These are phyloP conservation scores for Populus deltoides DNA, from an alignment of 345 rosid species.

Conservation along the genomic window DNA sequence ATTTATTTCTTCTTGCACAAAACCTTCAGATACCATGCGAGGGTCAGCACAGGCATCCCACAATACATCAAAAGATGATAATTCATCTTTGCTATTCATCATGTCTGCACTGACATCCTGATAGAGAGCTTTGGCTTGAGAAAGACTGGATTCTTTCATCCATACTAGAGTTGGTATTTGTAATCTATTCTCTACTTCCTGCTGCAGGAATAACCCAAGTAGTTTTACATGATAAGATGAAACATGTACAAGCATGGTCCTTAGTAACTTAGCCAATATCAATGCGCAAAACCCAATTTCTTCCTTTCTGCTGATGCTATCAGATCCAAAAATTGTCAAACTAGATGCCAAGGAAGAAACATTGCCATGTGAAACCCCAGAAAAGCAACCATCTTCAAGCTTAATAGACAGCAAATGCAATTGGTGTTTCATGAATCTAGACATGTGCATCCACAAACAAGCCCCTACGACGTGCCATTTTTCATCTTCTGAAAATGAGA, in stretches of 20 bases:
- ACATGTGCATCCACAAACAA: slow-evolving; percentile 77
- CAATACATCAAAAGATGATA: slow-evolving; percentile 38
- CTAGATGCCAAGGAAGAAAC: slow-evolving; percentile 31
- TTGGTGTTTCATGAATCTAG: slow-evolving; percentile 56
- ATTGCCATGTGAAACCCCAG: slow-evolving; percentile 28
- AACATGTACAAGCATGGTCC: slow-evolving; percentile 42
- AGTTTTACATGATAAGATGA: slow-evolving; percentile 68
- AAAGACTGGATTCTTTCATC: slow-evolving; percentile 47
- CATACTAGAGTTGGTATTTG: slow-evolving; percentile 51
- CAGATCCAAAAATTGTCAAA: slow-evolving; percentile 32
- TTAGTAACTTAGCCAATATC: slow-evolving; percentile 46
- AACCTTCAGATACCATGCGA: slow-evolving; percentile 53
- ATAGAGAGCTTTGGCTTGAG: slow-evolving; percentile 39
- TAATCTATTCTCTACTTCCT: slow-evolving; percentile 52
- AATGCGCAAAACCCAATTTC: slow-evolving; percentile 33
- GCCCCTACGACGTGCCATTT: slow-evolving; percentile 61
- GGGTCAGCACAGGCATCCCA: slow-evolving; percentile 72
- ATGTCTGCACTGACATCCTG: slow-evolving; percentile 35
- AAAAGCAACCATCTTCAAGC: slow-evolving; percentile 36
- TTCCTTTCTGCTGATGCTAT: slow-evolving; percentile 36
- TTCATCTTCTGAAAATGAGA: slow-evolving; percentile 69
- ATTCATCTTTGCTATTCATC: slow-evolving; percentile 37
- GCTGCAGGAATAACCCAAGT: slow-evolving; percentile 49
- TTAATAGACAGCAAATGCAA: slow-evolving; percentile 37
- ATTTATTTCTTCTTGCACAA: slow-evolving; percentile 52